These are phyloP conservation scores for Sisymbrium irio DNA, from an alignment of 345 rosid species.

Conservation along the genomic window DNA sequence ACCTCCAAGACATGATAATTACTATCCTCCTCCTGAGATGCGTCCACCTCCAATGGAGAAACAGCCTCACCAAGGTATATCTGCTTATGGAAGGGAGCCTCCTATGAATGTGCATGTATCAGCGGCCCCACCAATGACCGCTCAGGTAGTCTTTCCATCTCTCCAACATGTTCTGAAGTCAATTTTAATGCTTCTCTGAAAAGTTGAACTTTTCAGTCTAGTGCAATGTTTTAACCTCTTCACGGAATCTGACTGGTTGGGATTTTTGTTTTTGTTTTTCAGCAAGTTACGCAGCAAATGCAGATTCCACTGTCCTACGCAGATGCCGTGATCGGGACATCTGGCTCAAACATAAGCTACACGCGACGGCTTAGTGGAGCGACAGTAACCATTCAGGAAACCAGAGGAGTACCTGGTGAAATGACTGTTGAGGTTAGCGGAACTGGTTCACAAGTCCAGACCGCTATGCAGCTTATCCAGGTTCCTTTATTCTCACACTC, in stretches of 20 bases:
- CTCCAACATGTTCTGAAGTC: neutral
- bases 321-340: slow-evolving; percentile 96
- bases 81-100: slow-evolving; percentile 95
- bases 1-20: slow-evolving; percentile 77
- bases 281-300: slow-evolving; percentile 89
- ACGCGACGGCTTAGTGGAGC: slow-evolving; percentile 98
- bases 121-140: slow-evolving; percentile 83
- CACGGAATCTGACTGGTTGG: slow-evolving; percentile 2
- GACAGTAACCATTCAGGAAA: slow-evolving; percentile 92
- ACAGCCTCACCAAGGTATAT: slow-evolving; percentile 95
- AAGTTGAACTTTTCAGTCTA: neutral
- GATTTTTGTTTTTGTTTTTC: slow-evolving; percentile 12
- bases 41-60: slow-evolving; percentile 82
- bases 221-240: slow-evolving; percentile 7
- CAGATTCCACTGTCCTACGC: slow-evolving; percentile 91
- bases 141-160: slow-evolving; percentile 56
- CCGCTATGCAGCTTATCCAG: slow-evolving; percentile 97
- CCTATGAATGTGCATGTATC: slow-evolving; percentile 70
- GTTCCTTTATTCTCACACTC: slow-evolving; percentile 33
- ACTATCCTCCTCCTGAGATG: slow-evolving; percentile 80
- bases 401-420: slow-evolving; percentile 93
- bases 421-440: slow-evolving; percentile 99
- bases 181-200: neutral
- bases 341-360: slow-evolving; percentile 94
- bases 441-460: slow-evolving; percentile 90